Evolutionary conservation across 805 yeast species (phyloP), one percentile per base, ranked within the genome.

Genomic region (Clavispora fructus): DNA sequence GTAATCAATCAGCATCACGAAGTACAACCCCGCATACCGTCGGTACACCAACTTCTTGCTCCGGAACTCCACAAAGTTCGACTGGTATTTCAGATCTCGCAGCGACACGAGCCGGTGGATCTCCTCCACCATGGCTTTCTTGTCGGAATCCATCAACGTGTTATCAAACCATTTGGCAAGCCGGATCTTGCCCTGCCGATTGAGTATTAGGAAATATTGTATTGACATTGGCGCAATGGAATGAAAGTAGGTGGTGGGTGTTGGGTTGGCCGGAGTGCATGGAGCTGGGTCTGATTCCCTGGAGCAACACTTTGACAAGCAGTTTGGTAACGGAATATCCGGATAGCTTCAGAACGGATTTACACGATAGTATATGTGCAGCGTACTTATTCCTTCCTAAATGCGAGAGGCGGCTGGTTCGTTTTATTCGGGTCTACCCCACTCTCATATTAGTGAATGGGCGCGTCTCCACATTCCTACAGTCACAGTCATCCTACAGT

Each of bases 161-260:
- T 62, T 63, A 47, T 63, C 63, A 48, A 59, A 92, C 91, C 95
- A 91, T 63, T 89, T 85, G 7, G 87, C 83, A 13, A 92, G 68
- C 49, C 99, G 78, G 19, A 92, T 80, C 53, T 87, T 87, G n/a
- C 99, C 98, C 67, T 92, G 97, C 48, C 96, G 77, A 62, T 92
- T 92, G 62, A 92, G 82, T 39, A 92, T 85, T 37, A 91, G 66
- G 35, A 92, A 73, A 67, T 80, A 92, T 53, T 88, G 90, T 14
- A 91, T 77, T 5, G 88, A 76, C 96, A 90, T 89, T 26, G 32
- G 23, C 35, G 19, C 7, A 14, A 6, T n/a, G 17, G 35, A 31
- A 13, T 31, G 11, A 17, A 8, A 4, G 13, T n/a, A 6, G 17
- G 17, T n/a, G 35, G 17, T 31, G 23, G 23, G 37, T 16, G 25